Evolutionary conservation across 2,329 filamentous ascomycete species (phyloP), one percentile per base, ranked within the genome.

Genomic region (Harringtonia lauricola): DNA sequence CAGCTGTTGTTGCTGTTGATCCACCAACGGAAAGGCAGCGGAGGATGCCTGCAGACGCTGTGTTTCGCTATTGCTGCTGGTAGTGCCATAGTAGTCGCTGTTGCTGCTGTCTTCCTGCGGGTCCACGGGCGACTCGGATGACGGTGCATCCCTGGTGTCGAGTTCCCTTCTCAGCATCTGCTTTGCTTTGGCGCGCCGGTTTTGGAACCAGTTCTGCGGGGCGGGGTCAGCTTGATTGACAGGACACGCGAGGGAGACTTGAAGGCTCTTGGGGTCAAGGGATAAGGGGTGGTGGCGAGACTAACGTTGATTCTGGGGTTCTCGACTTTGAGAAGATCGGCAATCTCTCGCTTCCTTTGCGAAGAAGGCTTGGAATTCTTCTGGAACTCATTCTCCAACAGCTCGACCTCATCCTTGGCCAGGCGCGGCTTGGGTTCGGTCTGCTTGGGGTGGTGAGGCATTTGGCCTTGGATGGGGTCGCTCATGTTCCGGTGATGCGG

Each of bases 161-260:
- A 69, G 67, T 43, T 68, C 68, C 45, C 67, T 64, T 36, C 69
- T 64, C 49, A 77, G 78, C 54, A 68, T 72, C 57, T 80, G 77
- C 69, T 79, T 79, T 49, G 75, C 74, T 59, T 78, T 74, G 42
- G 78, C 77, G 41, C 78, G 69, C 47, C 78, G 66, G 55, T 82
- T 82, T 52, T 82, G 78, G 54, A 82, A 82, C 78, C 78, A 82
- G 55, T 82, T 82, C 77, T 81, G 42, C 18, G 8, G 15, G 31
- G 17, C 3, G 29, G 30, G 33, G 24, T 26, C 10, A 26, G 24
- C 24, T 10, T 26, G n/a, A n/a, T 26, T 6, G 24, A 26, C 18
- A 19, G n/a, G n/a, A n/a, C n/a, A n/a, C n/a, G n/a, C n/a, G n/a
- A n/a, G n/a, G n/a, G n/a, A n/a, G n/a, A n/a, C n/a, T n/a, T n/a